phyloP scores from a whole-genome alignment of 305 asterid species.

The Vinca major region DNA sequence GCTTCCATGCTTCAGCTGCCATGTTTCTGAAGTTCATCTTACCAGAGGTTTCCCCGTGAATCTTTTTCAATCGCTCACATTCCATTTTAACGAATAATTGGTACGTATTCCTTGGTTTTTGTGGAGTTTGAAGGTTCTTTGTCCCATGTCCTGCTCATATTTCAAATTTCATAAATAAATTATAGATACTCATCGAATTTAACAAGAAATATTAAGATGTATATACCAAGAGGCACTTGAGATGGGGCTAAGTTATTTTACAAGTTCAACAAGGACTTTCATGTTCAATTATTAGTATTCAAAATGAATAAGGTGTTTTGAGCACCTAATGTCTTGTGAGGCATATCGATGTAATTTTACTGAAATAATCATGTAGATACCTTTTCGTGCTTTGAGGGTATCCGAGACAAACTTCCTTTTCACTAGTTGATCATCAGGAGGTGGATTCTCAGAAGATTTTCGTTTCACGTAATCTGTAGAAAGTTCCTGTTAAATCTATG shows the following conservation, averaged over 20 bases:
- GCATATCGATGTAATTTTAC: neutral
- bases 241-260: too few species aligned
- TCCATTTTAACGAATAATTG: constrained; percentile 52
- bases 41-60: constrained; percentile 32
- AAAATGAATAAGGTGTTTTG: too few species aligned
- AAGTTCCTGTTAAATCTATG: constrained; percentile 7
- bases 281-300: too few species aligned
- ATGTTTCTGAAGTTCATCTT: constrained; percentile 29
- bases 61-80: constrained; percentile 34
- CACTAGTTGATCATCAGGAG: constrained; percentile 15
- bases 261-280: too few species aligned
- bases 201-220: neutral
- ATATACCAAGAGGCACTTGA: too few species aligned
- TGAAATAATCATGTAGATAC: constrained; percentile 17
- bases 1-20: constrained; percentile 47
- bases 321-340: neutral
- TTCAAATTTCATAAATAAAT: constrained; percentile 13
- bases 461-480: constrained; percentile 23
- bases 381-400: constrained; percentile 20
- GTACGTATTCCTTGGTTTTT: constrained; percentile 46
- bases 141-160: constrained; percentile 26
- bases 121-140: constrained; percentile 32
- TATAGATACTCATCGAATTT: neutral
- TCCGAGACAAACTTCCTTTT: constrained; percentile 16
- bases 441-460: constrained; percentile 23